These are phyloP conservation scores for Scutellaria barbata DNA, from an alignment of 257 asterid genomes.

Conservation along the genomic window DNA sequence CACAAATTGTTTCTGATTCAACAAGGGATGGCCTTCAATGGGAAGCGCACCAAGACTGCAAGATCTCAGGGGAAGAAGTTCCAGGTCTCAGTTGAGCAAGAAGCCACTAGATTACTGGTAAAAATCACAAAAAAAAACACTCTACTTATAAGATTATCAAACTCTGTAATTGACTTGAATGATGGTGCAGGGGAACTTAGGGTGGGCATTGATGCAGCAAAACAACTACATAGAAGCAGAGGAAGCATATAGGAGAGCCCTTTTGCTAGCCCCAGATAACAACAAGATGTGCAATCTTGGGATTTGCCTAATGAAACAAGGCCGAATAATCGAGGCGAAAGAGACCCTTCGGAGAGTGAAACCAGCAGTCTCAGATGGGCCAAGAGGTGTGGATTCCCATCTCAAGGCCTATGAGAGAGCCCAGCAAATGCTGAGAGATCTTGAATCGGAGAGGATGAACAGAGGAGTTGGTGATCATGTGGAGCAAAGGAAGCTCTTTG, in stretches of 20 bases:
- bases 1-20: slow-evolving; percentile 79
- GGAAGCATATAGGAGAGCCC: slow-evolving; percentile 83
- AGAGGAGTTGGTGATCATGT: slow-evolving; percentile 60
- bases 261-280: slow-evolving; percentile 81
- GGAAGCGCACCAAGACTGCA: slow-evolving; percentile 93
- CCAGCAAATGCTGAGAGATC: slow-evolving; percentile 91
- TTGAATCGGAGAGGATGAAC: slow-evolving; percentile 79
- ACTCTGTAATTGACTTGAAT: neutral
- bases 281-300: slow-evolving; percentile 98
- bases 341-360: slow-evolving; percentile 84
- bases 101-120: slow-evolving; percentile 94
- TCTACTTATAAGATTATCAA: no score
- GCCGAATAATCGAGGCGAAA: slow-evolving; percentile 83
- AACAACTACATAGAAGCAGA: slow-evolving; percentile 88
- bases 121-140: neutral
- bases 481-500: slow-evolving; percentile 76
- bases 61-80: slow-evolving; percentile 97
- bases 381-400: slow-evolving; percentile 92
- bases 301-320: slow-evolving; percentile 93
- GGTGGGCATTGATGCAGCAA: slow-evolving; percentile 99
- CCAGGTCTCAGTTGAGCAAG: slow-evolving; percentile 98
- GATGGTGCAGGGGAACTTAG: slow-evolving; percentile 78
- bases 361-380: slow-evolving; percentile 88
- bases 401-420: slow-evolving; percentile 98
- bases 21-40: slow-evolving; percentile 96